Percentiles rank a stretch among this genome's conserved stretches.
phyloP scores from a whole-genome alignment of 306 rosid species.

The Castanospermum australe region DNA sequence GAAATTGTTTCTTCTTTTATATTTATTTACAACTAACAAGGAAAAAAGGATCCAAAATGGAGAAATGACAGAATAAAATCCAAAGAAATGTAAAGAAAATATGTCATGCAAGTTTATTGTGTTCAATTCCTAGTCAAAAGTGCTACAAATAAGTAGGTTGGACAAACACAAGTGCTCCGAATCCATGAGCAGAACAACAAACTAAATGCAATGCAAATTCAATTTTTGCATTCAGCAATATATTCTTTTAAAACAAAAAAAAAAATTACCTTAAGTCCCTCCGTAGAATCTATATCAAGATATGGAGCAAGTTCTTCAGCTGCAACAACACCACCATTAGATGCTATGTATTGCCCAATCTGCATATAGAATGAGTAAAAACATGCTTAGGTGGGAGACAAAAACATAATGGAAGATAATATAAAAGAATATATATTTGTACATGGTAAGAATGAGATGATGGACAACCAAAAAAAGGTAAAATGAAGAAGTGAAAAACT shows the following conservation, averaged over 20 bases:
- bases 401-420: conserved; percentile 2
- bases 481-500: not conserved
- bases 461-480: not conserved
- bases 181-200: conserved; percentile 6
- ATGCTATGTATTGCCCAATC: conserved; percentile 93
- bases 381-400: conserved; percentile 12
- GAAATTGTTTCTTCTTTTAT: not conserved
- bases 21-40: not conserved
- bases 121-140: not conserved
- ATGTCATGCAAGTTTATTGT: not conserved
- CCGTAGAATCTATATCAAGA: conserved; percentile 65
- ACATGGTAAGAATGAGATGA: not conserved
- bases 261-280: conserved; percentile 50
- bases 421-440: not conserved
- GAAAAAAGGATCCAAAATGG: not conserved
- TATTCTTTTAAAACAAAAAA: not conserved
- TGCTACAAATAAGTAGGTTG: not conserved
- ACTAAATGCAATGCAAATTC: not conserved
- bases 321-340: conserved; percentile 93
- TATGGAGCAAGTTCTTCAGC: conserved; percentile 98
- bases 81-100: not conserved
- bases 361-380: conserved; percentile 39
- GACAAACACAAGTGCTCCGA: not conserved
- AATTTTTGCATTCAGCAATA: not conserved
- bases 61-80: not conserved